Percentiles rank a stretch among this genome's conserved stretches.
These are phyloP conservation scores for Sporisorium sorghi DNA, from an alignment of 1,284 basidiomycete genomes.

Conservation along the genomic window DNA sequence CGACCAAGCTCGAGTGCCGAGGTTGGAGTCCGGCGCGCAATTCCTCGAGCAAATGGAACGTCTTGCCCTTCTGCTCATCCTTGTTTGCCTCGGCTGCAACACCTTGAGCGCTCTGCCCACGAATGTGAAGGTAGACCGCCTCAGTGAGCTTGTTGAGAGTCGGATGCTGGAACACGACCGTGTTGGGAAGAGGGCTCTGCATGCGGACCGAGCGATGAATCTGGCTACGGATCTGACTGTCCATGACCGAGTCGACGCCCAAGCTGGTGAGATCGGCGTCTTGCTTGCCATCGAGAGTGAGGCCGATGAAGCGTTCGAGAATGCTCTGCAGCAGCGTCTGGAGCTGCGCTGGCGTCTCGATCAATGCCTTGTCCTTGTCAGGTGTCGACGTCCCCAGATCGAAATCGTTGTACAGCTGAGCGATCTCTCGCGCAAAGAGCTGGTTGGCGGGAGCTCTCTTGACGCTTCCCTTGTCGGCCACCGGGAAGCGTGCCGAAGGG, in stretches of 20 bases:
- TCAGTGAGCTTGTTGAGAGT: constrained; percentile 69
- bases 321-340: constrained; percentile 16
- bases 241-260: constrained; percentile 76
- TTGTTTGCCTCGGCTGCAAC: constrained; percentile 12
- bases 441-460: constrained; percentile 33
- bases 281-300: constrained; percentile 52
- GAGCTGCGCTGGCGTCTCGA: constrained; percentile 23
- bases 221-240: constrained; percentile 72
- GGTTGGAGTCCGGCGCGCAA: constrained; percentile 18
- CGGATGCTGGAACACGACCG: constrained; percentile 72
- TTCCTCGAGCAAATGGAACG: constrained; percentile 14
- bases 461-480: constrained; percentile 45
- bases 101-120: neutral
- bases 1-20: constrained; percentile 9
- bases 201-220: constrained; percentile 35
- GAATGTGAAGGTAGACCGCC: constrained; percentile 30
- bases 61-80: constrained; percentile 61
- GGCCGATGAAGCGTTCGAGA: constrained; percentile 56
- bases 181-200: constrained; percentile 50
- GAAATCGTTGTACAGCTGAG: constrained; percentile 39
- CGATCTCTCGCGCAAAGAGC: constrained; percentile 26
- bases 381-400: constrained; percentile 36
- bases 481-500: constrained; percentile 17
- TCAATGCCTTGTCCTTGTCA: constrained; percentile 16
- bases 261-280: constrained; percentile 70